Evolutionary conservation across 2,329 filamentous ascomycete species (phyloP).

Genomic region (Amauroascus verrucosus): DNA sequence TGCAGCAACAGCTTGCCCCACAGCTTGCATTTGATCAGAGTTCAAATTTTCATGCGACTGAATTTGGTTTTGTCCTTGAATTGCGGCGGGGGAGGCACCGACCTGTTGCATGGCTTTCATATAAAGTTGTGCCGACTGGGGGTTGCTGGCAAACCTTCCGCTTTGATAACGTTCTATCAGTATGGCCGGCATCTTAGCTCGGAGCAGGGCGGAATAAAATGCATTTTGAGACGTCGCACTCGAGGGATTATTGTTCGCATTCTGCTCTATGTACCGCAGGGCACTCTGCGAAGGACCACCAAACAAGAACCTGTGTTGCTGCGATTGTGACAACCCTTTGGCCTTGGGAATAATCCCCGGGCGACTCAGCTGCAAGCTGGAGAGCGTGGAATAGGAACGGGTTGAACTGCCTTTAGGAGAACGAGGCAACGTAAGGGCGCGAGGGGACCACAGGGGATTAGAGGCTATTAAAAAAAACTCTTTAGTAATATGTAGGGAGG

Average conservation of each 20-base stretch:
- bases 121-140: constrained; percentile 68
- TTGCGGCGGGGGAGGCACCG: constrained; percentile 28
- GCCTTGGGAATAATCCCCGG: constrained; percentile 20
- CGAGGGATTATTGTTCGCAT: constrained; percentile 81
- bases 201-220: constrained; percentile 84
- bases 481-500: not conserved
- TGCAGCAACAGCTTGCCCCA: constrained; percentile 72
- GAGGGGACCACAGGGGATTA: not conserved
- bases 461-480: not conserved
- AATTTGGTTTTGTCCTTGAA: constrained; percentile 17
- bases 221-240: constrained; percentile 83
- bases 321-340: constrained; percentile 22
- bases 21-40: constrained; percentile 59
- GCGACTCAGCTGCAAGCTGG: constrained; percentile 22
- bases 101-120: constrained; percentile 58
- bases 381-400: constrained; percentile 29
- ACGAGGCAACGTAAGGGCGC: not conserved
- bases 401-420: constrained; percentile 8
- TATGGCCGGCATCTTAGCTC: constrained; percentile 88
- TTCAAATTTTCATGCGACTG: constrained; percentile 36
- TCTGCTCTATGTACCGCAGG: constrained; percentile 76
- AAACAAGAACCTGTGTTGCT: constrained; percentile 33
- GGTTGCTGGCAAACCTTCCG: constrained; percentile 71
- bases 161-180: constrained; percentile 82
- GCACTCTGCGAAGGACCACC: constrained; percentile 43